Evolutionary conservation across 257 asterid genomes (phyloP).

Genomic region (Lycium ferocissimum): DNA sequence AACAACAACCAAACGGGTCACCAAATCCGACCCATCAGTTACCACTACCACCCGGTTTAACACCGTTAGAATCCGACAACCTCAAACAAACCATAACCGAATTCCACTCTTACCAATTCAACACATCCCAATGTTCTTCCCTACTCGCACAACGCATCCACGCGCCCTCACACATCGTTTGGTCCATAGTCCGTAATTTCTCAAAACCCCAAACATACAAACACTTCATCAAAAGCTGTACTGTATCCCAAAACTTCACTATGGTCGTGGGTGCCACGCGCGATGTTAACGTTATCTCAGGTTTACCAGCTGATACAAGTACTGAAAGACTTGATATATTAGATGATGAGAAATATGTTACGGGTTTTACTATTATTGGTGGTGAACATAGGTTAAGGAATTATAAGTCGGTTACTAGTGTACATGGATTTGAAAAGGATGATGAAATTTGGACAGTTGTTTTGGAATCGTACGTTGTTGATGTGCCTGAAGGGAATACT

Average conservation of each 20-base stretch:
- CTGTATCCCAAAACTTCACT: slow-evolving; percentile 53
- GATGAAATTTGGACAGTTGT: slow-evolving; percentile 61
- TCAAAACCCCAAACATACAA: slow-evolving; percentile 84
- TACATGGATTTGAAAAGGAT: slow-evolving; percentile 57
- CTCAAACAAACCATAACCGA: slow-evolving; percentile 54
- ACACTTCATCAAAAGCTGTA: slow-evolving; percentile 94
- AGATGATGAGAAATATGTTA: slow-evolving; percentile 79
- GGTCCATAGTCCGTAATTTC: slow-evolving; percentile 82
- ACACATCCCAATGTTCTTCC: slow-evolving; percentile 70
- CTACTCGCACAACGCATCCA: slow-evolving; percentile 73
- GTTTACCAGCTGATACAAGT: slow-evolving; percentile 91
- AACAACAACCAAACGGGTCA: neutral
- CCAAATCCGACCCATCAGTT: slow-evolving; percentile 34
- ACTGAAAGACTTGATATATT: slow-evolving; percentile 79
- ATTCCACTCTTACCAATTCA: slow-evolving; percentile 75
- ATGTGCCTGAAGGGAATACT: slow-evolving; percentile 88
- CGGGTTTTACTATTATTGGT: slow-evolving; percentile 81
- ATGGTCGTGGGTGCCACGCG: slow-evolving; percentile 66
- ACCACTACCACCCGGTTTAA: slow-evolving; percentile 53
- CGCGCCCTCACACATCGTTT: slow-evolving; percentile 70
- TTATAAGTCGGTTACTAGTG: slow-evolving; percentile 73
- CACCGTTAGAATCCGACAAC: slow-evolving; percentile 66
- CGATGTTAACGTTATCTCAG: slow-evolving; percentile 80
- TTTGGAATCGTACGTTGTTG: slow-evolving; percentile 83
- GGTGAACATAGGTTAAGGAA: slow-evolving; percentile 88